Evolutionary conservation across 2,329 filamentous ascomycete species (phyloP).

Genomic region (Xylaria sp.): DNA sequence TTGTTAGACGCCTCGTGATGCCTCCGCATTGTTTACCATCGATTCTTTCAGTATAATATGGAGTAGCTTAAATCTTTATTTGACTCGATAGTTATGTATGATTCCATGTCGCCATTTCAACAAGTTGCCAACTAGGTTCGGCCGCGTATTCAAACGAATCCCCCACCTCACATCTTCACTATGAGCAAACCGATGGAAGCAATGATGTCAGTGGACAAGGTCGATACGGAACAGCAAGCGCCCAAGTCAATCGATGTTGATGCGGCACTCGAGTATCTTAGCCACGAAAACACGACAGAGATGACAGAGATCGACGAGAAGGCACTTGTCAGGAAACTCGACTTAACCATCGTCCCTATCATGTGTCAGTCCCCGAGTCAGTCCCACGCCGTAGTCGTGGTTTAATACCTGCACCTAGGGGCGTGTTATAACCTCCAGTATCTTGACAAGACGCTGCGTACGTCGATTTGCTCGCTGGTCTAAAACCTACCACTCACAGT

Average conservation of each 20-base stretch:
- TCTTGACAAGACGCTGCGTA: conserved; percentile 36
- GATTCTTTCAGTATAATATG: not conserved
- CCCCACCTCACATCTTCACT: not conserved
- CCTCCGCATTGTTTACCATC: not conserved
- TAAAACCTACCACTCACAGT: not conserved
- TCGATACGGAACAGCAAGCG: conserved; percentile 13
- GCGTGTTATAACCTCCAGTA: conserved; percentile 37
- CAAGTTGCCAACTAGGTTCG: no score
- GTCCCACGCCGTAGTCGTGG: not conserved
- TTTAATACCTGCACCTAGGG: conserved; percentile 19
- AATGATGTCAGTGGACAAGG: conserved; percentile 20
- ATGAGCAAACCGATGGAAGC: not conserved
- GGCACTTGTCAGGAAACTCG: conserved; percentile 34
- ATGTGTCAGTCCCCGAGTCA: conserved; percentile 28
- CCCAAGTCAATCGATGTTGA: conserved; percentile 23
- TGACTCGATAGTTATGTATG: not conserved
- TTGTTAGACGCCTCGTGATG: not conserved
- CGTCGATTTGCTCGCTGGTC: not conserved
- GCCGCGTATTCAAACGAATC: not conserved
- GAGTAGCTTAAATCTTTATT: not conserved
- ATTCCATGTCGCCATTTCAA: not conserved
- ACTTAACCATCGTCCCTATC: conserved; percentile 36
- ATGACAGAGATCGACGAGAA: conserved; percentile 32
- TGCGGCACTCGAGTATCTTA: conserved; percentile 30
- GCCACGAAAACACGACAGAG: conserved; percentile 16